Conservation (phyloP, 495 filamentous ascomycete species). For the Copromyces sp. region DNA sequence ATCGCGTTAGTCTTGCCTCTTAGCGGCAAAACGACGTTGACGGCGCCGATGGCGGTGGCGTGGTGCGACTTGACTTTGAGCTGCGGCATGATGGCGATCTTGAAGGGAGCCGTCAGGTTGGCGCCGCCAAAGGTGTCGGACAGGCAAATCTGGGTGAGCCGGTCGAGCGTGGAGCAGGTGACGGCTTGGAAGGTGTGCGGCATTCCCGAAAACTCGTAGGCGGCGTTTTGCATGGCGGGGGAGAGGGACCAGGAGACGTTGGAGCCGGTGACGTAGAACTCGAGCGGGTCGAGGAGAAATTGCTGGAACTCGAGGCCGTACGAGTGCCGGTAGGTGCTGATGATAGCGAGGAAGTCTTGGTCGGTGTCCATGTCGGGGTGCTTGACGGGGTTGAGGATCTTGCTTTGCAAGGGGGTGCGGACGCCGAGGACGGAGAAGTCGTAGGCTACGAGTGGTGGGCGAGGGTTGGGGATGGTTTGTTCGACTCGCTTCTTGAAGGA, state of each 20-base stretch:
- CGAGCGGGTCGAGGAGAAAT: conserved; percentile 51
- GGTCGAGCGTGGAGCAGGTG: conserved; percentile 52
- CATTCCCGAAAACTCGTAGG: conserved; percentile 61
- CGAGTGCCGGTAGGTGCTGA: conserved; percentile 39
- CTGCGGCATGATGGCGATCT: conserved; percentile 58
- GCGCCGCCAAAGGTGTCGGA: conserved; percentile 64
- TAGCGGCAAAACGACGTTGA: conserved; percentile 73
- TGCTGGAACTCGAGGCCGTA: conserved; percentile 44
- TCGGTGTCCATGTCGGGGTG: conserved; percentile 51
- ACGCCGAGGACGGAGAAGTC: conserved; percentile 60
- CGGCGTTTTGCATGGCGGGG: conserved; percentile 71
- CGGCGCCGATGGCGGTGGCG: conserved; percentile 69
- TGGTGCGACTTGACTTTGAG: conserved; percentile 62
- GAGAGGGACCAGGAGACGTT: conserved; percentile 67
- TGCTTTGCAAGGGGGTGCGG: conserved; percentile 57
- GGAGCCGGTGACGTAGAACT: conserved; percentile 66
- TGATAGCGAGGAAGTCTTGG: conserved; percentile 32
- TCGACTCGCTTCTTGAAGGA: conserved; percentile 41
- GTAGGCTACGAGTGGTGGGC: conserved; percentile 58
- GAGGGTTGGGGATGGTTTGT: conserved; percentile 40
- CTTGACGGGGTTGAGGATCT: conserved; percentile 57
- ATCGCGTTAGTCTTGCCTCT: conserved; percentile 49
- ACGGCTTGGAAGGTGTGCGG: conserved; percentile 59
- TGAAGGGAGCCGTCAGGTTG: conserved; percentile 65
- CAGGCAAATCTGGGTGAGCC: conserved; percentile 50